Percentiles rank a stretch among this genome's conserved stretches.
These are phyloP conservation scores for Neofusicoccum umdonicola DNA, from an alignment of 2,329 filamentous ascomycete species.

Conservation along the genomic window DNA sequence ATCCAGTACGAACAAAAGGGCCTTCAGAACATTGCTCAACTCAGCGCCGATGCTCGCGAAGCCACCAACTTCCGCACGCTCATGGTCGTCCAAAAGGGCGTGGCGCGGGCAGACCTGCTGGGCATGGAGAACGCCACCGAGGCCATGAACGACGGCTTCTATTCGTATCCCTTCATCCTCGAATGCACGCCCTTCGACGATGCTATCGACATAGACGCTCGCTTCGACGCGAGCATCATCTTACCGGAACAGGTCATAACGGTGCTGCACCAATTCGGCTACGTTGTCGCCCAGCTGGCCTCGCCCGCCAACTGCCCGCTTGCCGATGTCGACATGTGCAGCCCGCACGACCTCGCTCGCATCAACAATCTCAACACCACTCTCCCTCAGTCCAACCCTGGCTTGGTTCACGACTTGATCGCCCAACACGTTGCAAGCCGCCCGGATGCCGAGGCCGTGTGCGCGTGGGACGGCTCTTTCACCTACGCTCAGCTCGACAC, in stretches of 20 bases:
- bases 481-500: slow-evolving; percentile 32
- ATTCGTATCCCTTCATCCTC: not conserved
- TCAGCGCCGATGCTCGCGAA: slow-evolving; percentile 50
- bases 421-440: not conserved
- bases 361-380: slow-evolving; percentile 12
- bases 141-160: not conserved
- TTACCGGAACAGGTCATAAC: slow-evolving; percentile 7
- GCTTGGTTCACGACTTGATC: not conserved
- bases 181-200: not conserved
- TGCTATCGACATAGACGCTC: not conserved
- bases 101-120: not conserved
- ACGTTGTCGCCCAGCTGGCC: slow-evolving; percentile 19
- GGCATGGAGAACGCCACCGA: not conserved
- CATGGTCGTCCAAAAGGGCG: slow-evolving; percentile 27
- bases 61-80: slow-evolving; percentile 54
- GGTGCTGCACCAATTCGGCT: slow-evolving; percentile 16
- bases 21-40: slow-evolving; percentile 28
- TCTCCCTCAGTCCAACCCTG: not conserved
- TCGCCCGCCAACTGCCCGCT: not conserved
- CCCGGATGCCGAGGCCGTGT: slow-evolving; percentile 31
- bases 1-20: slow-evolving; percentile 28
- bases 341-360: slow-evolving; percentile 11
- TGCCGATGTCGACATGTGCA: slow-evolving; percentile 18
- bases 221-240: slow-evolving; percentile 10
- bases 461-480: slow-evolving; percentile 33